These are phyloP conservation scores for Trichosanthes cucumerina DNA, from an alignment of 306 rosid genomes.

Conservation along the genomic window DNA sequence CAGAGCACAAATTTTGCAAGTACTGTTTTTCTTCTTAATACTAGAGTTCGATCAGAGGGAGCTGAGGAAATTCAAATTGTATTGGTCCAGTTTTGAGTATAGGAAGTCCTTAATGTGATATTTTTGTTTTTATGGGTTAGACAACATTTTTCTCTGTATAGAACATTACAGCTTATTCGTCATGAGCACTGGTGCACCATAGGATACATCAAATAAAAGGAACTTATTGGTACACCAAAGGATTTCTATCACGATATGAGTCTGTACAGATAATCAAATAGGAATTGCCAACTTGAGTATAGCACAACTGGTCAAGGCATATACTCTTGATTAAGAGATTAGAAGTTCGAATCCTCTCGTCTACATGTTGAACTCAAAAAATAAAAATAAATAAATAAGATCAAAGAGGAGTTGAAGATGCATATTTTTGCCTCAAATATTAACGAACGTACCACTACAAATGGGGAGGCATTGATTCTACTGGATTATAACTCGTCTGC, in stretches of 20 bases:
- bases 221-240: neutral
- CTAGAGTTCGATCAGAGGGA: neutral
- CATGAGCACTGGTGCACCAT: no score
- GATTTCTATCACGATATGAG: no score
- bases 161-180: neutral
- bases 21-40: neutral
- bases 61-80: neutral
- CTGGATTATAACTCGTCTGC: neutral
- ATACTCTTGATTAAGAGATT: no score
- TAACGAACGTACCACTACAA: neutral
- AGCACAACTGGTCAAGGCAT: no score
- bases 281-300: no score
- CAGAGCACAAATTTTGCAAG: neutral
- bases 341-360: no score
- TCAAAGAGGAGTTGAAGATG: no score
- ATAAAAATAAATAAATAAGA: no score
- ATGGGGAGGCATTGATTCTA: neutral
- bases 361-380: no score
- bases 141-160: neutral
- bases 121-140: neutral
- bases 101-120: neutral
- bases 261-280: no score
- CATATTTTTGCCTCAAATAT: no score
- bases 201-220: neutral
- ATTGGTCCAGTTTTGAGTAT: neutral